Conservation (phyloP, 495 filamentous ascomycete genomes). For the Amniculicola lignicola region DNA sequence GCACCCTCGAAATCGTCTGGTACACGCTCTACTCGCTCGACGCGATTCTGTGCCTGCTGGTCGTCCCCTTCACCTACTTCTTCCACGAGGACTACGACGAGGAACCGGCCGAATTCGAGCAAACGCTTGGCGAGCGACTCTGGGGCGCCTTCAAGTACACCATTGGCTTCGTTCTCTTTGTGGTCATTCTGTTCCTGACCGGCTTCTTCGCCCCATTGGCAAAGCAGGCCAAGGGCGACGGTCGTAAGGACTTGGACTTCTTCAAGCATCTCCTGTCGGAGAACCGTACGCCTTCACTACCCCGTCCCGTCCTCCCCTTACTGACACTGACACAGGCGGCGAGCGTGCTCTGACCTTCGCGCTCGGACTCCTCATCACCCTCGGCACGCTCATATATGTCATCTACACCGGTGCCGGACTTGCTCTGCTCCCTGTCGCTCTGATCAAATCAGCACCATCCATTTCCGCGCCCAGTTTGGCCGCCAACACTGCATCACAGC, state of each 20-base stretch:
- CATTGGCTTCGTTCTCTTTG: conserved; percentile 71
- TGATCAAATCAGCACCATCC: conserved; percentile 86
- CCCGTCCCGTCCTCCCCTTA: conserved; percentile 1
- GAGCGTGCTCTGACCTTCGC: conserved; percentile 89
- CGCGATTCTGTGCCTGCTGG: conserved; percentile 82
- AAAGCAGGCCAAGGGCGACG: conserved; percentile 51
- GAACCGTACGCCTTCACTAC: conserved; percentile 59
- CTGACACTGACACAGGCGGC: conserved; percentile 56
- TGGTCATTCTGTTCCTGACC: conserved; percentile 80
- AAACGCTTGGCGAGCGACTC: conserved; percentile 63
- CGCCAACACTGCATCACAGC: conserved; percentile 69
- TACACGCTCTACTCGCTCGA: conserved; percentile 91
- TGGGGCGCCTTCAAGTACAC: conserved; percentile 91
- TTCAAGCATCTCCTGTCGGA: conserved; percentile 80
- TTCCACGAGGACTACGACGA: conserved; percentile 97
- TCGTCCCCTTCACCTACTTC: conserved; percentile 96
- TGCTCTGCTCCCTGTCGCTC: conserved; percentile 79
- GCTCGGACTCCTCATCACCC: conserved; percentile 75
- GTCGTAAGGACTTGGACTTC: conserved; percentile 70
- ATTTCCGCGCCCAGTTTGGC: conserved; percentile 72
- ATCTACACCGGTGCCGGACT: conserved; percentile 86
- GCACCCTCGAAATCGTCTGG: conserved; percentile 82
- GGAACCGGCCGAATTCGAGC: conserved; percentile 72
- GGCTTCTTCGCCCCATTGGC: conserved; percentile 89
- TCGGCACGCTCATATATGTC: conserved; percentile 80